These are phyloP conservation scores for Solanum lignicaule DNA, from an alignment of 257 asterid genomes.

Conservation along the genomic window DNA sequence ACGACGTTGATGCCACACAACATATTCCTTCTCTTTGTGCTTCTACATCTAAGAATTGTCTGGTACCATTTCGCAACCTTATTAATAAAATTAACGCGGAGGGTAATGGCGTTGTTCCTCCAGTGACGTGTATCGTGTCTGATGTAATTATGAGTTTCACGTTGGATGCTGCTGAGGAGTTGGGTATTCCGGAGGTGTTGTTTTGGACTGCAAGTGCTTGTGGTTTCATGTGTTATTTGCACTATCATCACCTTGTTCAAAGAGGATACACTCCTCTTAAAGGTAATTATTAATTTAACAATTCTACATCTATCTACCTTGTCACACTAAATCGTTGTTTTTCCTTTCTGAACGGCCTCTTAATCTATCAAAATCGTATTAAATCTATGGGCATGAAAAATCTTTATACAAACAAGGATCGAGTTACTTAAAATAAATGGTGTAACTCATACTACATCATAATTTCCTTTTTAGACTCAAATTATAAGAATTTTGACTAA, in stretches of 20 bases:
- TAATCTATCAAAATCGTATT: not conserved
- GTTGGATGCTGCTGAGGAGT: not conserved
- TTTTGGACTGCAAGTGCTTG: constrained; percentile 2
- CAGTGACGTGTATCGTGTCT: not conserved
- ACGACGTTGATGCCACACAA: not conserved
- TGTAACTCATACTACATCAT: too few relatives aligned
- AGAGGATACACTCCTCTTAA: not conserved
- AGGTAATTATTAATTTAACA: not conserved
- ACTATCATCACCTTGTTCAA: not conserved
- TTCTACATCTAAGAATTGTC: not conserved
- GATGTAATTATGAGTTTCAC: not conserved
- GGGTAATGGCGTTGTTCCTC: not conserved
- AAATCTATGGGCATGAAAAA: too few relatives aligned
- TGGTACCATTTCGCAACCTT: not conserved
- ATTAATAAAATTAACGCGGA: not conserved
- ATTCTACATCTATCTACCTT: too few relatives aligned
- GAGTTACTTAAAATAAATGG: too few relatives aligned
- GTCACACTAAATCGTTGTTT: not conserved
- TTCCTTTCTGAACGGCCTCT: not conserved
- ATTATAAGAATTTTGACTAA: too few relatives aligned
- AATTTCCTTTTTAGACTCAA: too few relatives aligned
- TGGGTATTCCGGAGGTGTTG: not conserved
- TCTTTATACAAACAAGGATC: too few relatives aligned
- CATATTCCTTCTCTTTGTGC: not conserved
- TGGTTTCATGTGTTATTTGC: not conserved